Percentiles rank a stretch among this genome's conserved stretches.
phyloP scores from a whole-genome alignment of 495 filamentous ascomycete species.

The Astrothelium subdiscretum region DNA sequence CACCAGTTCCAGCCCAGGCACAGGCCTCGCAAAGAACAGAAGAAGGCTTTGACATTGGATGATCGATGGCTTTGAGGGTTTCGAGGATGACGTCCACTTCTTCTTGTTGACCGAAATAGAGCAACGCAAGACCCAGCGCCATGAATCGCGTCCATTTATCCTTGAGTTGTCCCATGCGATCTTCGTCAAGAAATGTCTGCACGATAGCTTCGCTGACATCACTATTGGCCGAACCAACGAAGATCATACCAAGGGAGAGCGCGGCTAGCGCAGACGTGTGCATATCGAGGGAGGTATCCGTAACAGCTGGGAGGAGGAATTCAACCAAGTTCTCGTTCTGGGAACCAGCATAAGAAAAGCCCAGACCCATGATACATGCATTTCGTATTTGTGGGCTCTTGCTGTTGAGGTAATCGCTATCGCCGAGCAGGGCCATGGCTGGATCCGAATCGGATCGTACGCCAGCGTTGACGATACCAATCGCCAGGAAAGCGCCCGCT shows the following conservation, averaged over 20 bases:
- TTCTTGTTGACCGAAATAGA: slow-evolving; percentile 94
- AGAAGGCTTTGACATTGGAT: slow-evolving; percentile 87
- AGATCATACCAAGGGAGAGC: slow-evolving; percentile 77
- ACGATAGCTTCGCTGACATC: slow-evolving; percentile 83
- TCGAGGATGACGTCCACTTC: slow-evolving; percentile 93
- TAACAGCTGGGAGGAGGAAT: slow-evolving; percentile 71
- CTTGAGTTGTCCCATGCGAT: slow-evolving; percentile 73
- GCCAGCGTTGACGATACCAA: slow-evolving; percentile 87
- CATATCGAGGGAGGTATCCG: slow-evolving; percentile 74
- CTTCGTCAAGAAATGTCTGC: slow-evolving; percentile 81
- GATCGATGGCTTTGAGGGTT: slow-evolving; percentile 87
- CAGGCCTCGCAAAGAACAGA: slow-evolving; percentile 88
- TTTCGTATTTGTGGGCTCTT: slow-evolving; percentile 66
- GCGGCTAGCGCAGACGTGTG: slow-evolving; percentile 94
- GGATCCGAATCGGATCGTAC: slow-evolving; percentile 79
- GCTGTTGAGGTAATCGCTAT: slow-evolving; percentile 56
- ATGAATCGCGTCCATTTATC: slow-evolving; percentile 98
- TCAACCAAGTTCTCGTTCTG: slow-evolving; percentile 76
- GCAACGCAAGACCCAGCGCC: slow-evolving; percentile 80
- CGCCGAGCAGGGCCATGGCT: slow-evolving; percentile 71
- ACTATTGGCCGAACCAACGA: slow-evolving; percentile 81
- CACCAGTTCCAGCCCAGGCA: slow-evolving; percentile 94
- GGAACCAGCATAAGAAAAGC: slow-evolving; percentile 84
- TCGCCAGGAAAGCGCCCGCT: slow-evolving; percentile 79
- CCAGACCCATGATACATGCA: slow-evolving; percentile 89